phyloP scores from a whole-genome alignment of 169 alveolate genomes.

The Plasmodium vivax region DNA sequence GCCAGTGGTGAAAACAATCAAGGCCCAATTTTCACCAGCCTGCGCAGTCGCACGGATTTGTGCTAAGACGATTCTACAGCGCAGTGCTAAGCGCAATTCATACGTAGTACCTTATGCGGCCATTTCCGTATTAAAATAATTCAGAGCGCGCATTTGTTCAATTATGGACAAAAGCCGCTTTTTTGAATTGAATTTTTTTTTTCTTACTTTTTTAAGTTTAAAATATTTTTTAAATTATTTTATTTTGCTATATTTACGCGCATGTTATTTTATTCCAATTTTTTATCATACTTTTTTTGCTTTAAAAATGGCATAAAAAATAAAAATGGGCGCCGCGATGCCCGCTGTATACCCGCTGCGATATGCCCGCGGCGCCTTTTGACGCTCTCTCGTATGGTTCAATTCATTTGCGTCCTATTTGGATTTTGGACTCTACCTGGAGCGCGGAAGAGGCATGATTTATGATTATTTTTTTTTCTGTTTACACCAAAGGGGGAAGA shows the following conservation, averaged over 20 bases:
- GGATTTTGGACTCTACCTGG: neutral
- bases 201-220: neutral
- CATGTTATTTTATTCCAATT: neutral
- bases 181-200: neutral
- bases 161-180: constrained; percentile 5
- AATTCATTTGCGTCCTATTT: neutral
- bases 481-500: neutral
- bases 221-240: no score
- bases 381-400: neutral
- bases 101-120: neutral
- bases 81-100: neutral
- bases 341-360: neutral
- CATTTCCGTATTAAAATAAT: neutral
- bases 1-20: neutral
- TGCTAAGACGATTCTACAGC: neutral
- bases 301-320: neutral
- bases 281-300: neutral
- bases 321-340: neutral
- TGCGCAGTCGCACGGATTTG: neutral
- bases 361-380: neutral
- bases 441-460: neutral
- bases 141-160: neutral
- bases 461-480: neutral
- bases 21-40: neutral
- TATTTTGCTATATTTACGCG: neutral